Evolutionary conservation across 495 filamentous ascomycete genomes (phyloP).

Genomic region (Chaetomium tenue): DNA sequence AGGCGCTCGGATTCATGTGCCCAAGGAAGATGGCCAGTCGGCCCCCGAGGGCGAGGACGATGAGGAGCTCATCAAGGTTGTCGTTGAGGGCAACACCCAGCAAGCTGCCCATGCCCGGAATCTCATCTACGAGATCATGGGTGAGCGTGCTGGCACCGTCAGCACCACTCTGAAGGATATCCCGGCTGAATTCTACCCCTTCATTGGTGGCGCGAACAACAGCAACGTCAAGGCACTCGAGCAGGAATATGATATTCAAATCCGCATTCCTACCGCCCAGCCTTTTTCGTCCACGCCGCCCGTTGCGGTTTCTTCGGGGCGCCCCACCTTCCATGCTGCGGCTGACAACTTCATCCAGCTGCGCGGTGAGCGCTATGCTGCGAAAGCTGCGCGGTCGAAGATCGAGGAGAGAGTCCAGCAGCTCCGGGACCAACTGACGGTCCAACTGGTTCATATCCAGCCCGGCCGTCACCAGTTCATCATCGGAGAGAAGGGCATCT

Average conservation of each 20-base stretch:
- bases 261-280: constrained; percentile 78
- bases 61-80: constrained; percentile 74
- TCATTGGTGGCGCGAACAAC: constrained; percentile 83
- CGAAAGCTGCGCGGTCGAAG: constrained; percentile 71
- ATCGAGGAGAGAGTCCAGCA: constrained; percentile 75
- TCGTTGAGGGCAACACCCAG: constrained; percentile 86
- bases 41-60: constrained; percentile 74
- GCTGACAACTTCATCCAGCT: constrained; percentile 72
- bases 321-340: constrained; percentile 64
- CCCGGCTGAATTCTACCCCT: constrained; percentile 91
- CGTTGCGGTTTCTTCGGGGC: constrained; percentile 58
- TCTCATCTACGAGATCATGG: constrained; percentile 80
- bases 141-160: constrained; percentile 78
- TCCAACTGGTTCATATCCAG: constrained; percentile 71
- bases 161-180: constrained; percentile 73
- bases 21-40: constrained; percentile 64
- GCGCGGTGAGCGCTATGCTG: constrained; percentile 79
- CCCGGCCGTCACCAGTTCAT: constrained; percentile 87
- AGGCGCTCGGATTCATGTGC: constrained; percentile 83
- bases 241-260: constrained; percentile 58
- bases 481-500: constrained; percentile 72
- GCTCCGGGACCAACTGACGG: constrained; percentile 64
- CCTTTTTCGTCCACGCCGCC: constrained; percentile 70
- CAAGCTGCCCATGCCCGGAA: constrained; percentile 75
- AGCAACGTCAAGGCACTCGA: constrained; percentile 65